phyloP scores from a whole-genome alignment of 192 early-diverging fungal genomes.

The Allomyces javanicus region DNA sequence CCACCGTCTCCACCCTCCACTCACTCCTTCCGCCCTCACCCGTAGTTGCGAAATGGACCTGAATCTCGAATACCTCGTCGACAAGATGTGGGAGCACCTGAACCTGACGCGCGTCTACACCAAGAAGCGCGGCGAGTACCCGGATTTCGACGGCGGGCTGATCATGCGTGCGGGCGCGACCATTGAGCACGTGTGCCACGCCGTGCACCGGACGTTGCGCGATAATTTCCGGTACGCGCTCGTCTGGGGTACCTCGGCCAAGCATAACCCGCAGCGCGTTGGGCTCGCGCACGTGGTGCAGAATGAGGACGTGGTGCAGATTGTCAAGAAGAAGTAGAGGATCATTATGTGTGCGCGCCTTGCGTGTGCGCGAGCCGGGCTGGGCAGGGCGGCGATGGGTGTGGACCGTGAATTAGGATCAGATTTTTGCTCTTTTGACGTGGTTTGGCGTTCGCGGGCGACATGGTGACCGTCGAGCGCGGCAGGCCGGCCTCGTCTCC shows the following conservation, averaged over 20 bases:
- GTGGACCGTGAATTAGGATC: too few relatives aligned
- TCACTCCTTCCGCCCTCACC: too few relatives aligned
- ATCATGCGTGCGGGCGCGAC: slow-evolving; percentile 66
- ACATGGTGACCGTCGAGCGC: too few relatives aligned
- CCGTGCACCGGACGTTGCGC: slow-evolving; percentile 70
- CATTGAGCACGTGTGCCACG: slow-evolving; percentile 67
- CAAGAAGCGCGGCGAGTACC: slow-evolving; percentile 83
- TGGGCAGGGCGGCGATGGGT: too few relatives aligned
- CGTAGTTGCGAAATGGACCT: slow-evolving; percentile 4
- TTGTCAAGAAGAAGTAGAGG: slow-evolving; percentile 32
- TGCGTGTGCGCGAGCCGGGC: too few relatives aligned
- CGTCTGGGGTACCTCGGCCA: slow-evolving; percentile 89
- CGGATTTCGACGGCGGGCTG: slow-evolving; percentile 80
- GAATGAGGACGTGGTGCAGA: slow-evolving; percentile 87
- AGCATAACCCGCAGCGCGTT: slow-evolving; percentile 92
- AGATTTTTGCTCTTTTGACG: too few relatives aligned
- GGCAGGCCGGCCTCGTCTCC: too few relatives aligned
- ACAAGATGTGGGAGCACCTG: slow-evolving; percentile 79
- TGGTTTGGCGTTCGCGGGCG: too few relatives aligned
- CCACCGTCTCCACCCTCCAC: not conserved
- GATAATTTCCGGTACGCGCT: slow-evolving; percentile 87
- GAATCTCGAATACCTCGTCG: slow-evolving; percentile 77
- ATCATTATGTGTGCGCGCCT: not conserved
- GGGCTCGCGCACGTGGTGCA: slow-evolving; percentile 62
- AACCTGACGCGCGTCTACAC: slow-evolving; percentile 85